phyloP scores from a whole-genome alignment of 371 early-diverging fungal genomes.

The Fennellomyces sp. region DNA sequence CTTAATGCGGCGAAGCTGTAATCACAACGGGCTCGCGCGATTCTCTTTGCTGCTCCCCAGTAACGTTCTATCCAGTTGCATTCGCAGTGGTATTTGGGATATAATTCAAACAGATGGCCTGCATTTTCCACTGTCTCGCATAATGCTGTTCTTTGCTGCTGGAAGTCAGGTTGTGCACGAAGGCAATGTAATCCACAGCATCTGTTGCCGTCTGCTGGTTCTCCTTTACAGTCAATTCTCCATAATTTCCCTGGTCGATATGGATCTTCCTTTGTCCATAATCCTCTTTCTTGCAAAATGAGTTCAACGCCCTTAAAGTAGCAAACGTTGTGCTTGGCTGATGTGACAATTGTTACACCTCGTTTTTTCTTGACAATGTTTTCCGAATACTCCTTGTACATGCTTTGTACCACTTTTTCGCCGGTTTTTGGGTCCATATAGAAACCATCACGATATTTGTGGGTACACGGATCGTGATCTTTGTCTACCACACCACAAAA shows the following conservation, averaged over 20 bases:
- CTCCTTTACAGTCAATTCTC: not conserved
- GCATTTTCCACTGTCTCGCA: slow-evolving; percentile 2
- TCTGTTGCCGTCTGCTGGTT: not conserved
- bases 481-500: not conserved
- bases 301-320: slow-evolving; percentile 1
- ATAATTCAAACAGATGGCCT: slow-evolving; percentile 10
- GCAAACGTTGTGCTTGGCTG: too few relatives aligned
- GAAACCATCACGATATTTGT: too few relatives aligned
- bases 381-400: not conserved
- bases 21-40: too few relatives aligned
- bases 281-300: slow-evolving; percentile 1
- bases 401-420: too few relatives aligned
- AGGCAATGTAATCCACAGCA: not conserved
- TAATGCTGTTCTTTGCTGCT: not conserved
- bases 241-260: not conserved
- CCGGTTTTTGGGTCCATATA: too few relatives aligned
- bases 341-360: too few relatives aligned
- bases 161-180: not conserved
- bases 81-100: slow-evolving; percentile 19
- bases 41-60: slow-evolving; percentile 4
- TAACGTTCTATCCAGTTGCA: too few relatives aligned
- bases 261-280: not conserved
- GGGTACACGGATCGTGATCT: not conserved
- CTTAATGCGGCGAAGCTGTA: too few relatives aligned
- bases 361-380: not conserved